These are phyloP conservation scores for Peltaster fructicola DNA, from an alignment of 2,329 filamentous ascomycete species.

Conservation along the genomic window DNA sequence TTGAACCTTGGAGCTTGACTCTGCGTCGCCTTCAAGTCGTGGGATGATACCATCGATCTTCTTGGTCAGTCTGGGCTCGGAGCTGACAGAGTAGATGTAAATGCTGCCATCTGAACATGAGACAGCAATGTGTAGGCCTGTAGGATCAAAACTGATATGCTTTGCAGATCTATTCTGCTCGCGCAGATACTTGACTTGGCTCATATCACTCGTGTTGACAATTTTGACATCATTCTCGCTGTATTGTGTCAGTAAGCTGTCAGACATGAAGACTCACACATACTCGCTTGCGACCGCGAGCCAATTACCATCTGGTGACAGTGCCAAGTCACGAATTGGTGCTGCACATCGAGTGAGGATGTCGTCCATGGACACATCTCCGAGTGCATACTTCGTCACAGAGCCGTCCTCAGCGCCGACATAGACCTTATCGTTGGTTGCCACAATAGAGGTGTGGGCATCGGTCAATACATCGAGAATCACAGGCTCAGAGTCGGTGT, in stretches of 20 bases:
- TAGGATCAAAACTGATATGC: conserved; percentile 74
- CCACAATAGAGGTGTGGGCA: conserved; percentile 62
- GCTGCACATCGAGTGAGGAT: conserved; percentile 72
- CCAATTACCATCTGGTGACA: conserved; percentile 71
- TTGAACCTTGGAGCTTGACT: conserved; percentile 53
- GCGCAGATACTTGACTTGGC: conserved; percentile 55
- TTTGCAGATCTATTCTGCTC: conserved; percentile 81
- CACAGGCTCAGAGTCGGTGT: conserved; percentile 76
- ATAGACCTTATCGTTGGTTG: conserved; percentile 67
- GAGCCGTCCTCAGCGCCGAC: conserved; percentile 86
- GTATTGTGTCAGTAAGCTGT: conserved; percentile 10
- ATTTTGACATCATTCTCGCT: conserved; percentile 79
- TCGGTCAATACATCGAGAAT: conserved; percentile 87
- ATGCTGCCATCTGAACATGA: conserved; percentile 79
- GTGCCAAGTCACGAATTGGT: conserved; percentile 67
- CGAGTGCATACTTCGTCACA: conserved; percentile 82
- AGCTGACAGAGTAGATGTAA: conserved; percentile 72
- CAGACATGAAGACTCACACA: conserved; percentile 14
- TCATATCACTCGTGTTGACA: conserved; percentile 65
- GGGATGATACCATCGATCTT: conserved; percentile 78
- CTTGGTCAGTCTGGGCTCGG: conserved; percentile 61
- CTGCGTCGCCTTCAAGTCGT: conserved; percentile 56
- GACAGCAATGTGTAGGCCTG: conserved; percentile 55
- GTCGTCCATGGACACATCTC: conserved; percentile 55
- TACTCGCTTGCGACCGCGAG: conserved; percentile 88